These are phyloP conservation scores for Primulina eburnea DNA, from an alignment of 257 asterid genomes.

Conservation along the genomic window DNA sequence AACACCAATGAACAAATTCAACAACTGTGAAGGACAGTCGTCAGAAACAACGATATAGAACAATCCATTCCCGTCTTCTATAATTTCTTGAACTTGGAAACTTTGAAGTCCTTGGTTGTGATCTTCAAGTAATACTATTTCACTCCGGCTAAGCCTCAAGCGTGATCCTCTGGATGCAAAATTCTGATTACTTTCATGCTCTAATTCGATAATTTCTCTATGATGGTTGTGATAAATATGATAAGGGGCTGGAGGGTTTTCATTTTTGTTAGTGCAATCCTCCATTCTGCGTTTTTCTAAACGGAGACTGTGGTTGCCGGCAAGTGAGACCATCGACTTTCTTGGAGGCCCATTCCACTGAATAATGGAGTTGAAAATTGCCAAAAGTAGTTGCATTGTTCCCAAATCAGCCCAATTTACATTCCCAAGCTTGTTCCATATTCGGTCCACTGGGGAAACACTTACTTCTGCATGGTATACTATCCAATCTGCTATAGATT, in stretches of 20 bases:
- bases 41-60: constrained; percentile 51
- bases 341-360: constrained; percentile 78
- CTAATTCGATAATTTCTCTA: constrained; percentile 53
- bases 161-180: constrained; percentile 37
- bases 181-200: constrained; percentile 29
- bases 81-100: constrained; percentile 48
- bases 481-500: constrained; percentile 74
- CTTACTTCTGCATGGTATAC: constrained; percentile 54
- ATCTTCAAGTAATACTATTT: constrained; percentile 65
- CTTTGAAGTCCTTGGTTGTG: constrained; percentile 44
- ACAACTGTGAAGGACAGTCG: constrained; percentile 31
- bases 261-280: constrained; percentile 33
- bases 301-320: constrained; percentile 66
- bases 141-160: constrained; percentile 51
- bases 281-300: constrained; percentile 70
- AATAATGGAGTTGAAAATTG: constrained; percentile 58
- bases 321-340: constrained; percentile 68
- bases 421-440: constrained; percentile 90
- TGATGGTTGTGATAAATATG: constrained; percentile 27
- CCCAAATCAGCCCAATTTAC: constrained; percentile 86
- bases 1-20: constrained; percentile 59
- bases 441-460: constrained; percentile 53
- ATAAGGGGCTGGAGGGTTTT: constrained; percentile 33
- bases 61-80: constrained; percentile 42
- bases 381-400: constrained; percentile 59